Conservation (phyloP, 2,329 filamentous ascomycete genomes). For the Hypoxylon sp. region DNA sequence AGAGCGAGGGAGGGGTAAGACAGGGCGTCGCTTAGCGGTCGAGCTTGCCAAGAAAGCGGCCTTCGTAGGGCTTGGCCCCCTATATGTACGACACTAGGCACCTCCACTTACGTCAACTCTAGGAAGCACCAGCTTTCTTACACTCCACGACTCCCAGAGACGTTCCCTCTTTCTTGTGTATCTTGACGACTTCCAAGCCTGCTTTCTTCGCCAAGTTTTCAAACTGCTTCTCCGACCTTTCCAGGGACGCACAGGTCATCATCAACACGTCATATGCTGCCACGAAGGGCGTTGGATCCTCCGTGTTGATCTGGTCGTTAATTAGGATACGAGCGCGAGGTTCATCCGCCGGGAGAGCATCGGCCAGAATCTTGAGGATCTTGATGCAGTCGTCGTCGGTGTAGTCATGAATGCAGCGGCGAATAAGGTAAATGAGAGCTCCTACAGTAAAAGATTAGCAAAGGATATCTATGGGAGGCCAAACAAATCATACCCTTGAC, state of each 20-base stretch:
- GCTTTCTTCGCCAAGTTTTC: slow-evolving; percentile 3
- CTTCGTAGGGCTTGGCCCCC: too few species aligned
- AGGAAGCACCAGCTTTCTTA: background rate
- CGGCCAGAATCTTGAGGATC: slow-evolving; percentile 6
- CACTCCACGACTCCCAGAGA: slow-evolving; percentile 10
- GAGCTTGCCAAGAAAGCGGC: too few species aligned
- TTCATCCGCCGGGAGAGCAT: background rate
- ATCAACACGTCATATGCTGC: slow-evolving; percentile 3
- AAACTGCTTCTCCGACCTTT: slow-evolving; percentile 6
- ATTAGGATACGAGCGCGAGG: slow-evolving; percentile 3
- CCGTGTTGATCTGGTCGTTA: slow-evolving; percentile 3
- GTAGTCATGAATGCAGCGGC: slow-evolving; percentile 10
- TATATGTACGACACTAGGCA: background rate
- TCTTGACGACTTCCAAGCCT: background rate
- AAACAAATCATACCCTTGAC: background rate
- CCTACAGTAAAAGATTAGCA: background rate
- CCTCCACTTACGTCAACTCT: background rate
- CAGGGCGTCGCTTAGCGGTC: too few species aligned
- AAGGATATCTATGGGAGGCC: background rate
- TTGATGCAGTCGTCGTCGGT: slow-evolving; percentile 9
- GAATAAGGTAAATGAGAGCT: slow-evolving; percentile 4
- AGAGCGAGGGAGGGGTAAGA: background rate
- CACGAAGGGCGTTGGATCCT: background rate
- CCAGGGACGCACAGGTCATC: background rate
- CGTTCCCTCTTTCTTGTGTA: slow-evolving; percentile 2